Conservation (phyloP, 2,329 filamentous ascomycete species). For the Atkinsonella texensis region DNA sequence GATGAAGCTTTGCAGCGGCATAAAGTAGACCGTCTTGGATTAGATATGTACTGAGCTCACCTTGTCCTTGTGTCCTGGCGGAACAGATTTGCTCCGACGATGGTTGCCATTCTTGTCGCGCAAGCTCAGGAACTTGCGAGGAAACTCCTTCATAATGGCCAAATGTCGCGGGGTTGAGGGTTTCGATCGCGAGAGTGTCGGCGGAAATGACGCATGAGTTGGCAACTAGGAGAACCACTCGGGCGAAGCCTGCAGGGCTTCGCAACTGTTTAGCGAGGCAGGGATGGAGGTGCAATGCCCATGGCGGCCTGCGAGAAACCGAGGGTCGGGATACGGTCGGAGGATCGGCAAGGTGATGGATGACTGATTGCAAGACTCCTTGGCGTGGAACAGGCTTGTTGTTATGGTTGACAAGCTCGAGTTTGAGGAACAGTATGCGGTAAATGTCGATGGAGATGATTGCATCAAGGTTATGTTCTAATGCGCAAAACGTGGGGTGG, state of each 20-base stretch:
- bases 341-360: background rate
- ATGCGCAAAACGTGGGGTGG: background rate
- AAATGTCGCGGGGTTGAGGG: background rate
- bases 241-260: constrained; percentile 11
- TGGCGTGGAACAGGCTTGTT: background rate
- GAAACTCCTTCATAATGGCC: constrained; percentile 37
- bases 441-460: too few relatives aligned
- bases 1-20: background rate
- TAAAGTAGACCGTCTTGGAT: background rate
- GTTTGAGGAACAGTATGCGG: too few relatives aligned
- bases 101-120: constrained; percentile 51
- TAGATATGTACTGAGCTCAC: constrained; percentile 22
- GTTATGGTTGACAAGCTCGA: background rate
- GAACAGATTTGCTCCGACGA: constrained; percentile 42
- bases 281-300: constrained; percentile 16
- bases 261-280: constrained; percentile 21
- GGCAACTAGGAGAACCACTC: background rate
- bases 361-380: background rate
- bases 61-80: constrained; percentile 35
- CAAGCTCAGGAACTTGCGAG: constrained; percentile 57
- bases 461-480: background rate
- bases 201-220: background rate
- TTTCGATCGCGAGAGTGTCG: background rate
- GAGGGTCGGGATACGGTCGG: constrained; percentile 1
- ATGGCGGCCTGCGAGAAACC: constrained; percentile 14